Conservation (phyloP, 768 basidiomycete genomes). For the Rhodotorula graminis region DNA sequence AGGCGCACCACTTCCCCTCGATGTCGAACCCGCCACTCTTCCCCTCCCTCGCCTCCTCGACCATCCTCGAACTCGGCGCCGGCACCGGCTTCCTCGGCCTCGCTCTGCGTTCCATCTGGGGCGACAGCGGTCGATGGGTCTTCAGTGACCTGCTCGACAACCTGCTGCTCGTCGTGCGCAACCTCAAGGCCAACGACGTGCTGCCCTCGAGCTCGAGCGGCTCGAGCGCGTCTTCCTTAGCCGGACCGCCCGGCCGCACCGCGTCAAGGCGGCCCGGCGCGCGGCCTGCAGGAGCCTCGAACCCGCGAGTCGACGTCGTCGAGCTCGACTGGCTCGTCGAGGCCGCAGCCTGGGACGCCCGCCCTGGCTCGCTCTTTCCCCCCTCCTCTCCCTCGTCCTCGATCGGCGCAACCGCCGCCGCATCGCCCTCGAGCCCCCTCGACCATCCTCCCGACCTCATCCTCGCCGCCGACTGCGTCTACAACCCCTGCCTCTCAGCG, state of each 20-base stretch:
- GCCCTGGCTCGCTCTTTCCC: background rate
- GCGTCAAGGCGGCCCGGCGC: too few species aligned
- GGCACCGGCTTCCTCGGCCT: conserved; percentile 26
- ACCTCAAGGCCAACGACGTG: conserved; percentile 14
- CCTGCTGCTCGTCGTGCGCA: conserved; percentile 28
- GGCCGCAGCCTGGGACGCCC: background rate
- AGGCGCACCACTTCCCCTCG: conserved; percentile 22
- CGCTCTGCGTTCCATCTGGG: conserved; percentile 6
- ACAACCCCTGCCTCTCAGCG: conserved; percentile 21
- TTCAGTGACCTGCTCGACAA: conserved; percentile 33
- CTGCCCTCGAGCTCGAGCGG: too few species aligned
- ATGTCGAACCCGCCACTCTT: conserved; percentile 2
- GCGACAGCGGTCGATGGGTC: background rate
- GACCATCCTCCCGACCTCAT: background rate
- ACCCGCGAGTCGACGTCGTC: background rate
- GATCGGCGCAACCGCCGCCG: too few species aligned
- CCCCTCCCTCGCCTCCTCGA: conserved; percentile 2
- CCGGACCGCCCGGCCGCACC: too few species aligned
- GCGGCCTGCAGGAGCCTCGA: background rate
- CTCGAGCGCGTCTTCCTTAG: too few species aligned
- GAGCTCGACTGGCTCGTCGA: conserved; percentile 9
- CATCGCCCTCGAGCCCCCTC: too few species aligned
- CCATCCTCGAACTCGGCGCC: conserved; percentile 31
- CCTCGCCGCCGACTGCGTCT: conserved; percentile 33
- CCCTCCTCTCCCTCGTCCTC: background rate